phyloP scores from a whole-genome alignment of 257 asterid species.

The Phtheirospermum japonicum region DNA sequence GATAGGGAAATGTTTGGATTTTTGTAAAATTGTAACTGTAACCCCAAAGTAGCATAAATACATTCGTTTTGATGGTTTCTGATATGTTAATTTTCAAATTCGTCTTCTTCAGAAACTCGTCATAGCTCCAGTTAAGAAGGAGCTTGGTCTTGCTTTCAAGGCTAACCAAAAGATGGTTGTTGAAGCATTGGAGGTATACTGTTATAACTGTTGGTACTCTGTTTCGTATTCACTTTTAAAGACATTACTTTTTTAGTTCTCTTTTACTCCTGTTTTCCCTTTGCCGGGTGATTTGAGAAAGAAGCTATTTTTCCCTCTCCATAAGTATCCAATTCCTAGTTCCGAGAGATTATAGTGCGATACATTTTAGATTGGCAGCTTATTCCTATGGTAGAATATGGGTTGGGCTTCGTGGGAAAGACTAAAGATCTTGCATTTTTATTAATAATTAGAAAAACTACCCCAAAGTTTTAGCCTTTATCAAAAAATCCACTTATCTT shows the following conservation, averaged over 20 bases:
- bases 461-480: background rate
- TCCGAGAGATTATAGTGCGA: too few species aligned
- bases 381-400: constrained; percentile 11
- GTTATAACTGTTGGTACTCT: background rate
- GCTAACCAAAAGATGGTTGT: constrained; percentile 69
- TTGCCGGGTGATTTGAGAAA: constrained; percentile 10
- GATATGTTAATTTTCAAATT: constrained; percentile 7
- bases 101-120: constrained; percentile 53
- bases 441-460: background rate
- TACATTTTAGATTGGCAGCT: constrained; percentile 3
- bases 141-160: constrained; percentile 79
- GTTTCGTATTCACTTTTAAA: background rate
- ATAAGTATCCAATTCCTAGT: too few species aligned
- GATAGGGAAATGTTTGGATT: too few species aligned
- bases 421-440: background rate
- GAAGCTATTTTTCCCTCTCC: background rate
- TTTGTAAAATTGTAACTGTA: too few species aligned
- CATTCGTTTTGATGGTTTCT: background rate
- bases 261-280: background rate
- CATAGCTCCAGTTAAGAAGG: constrained; percentile 72
- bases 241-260: background rate
- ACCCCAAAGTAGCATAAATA: background rate
- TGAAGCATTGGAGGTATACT: constrained; percentile 69
- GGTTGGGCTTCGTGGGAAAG: background rate
- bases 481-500: too few species aligned